These are phyloP conservation scores for Phellopilus nigrolimitatus DNA, from an alignment of 1,284 basidiomycete species.

Conservation along the genomic window DNA sequence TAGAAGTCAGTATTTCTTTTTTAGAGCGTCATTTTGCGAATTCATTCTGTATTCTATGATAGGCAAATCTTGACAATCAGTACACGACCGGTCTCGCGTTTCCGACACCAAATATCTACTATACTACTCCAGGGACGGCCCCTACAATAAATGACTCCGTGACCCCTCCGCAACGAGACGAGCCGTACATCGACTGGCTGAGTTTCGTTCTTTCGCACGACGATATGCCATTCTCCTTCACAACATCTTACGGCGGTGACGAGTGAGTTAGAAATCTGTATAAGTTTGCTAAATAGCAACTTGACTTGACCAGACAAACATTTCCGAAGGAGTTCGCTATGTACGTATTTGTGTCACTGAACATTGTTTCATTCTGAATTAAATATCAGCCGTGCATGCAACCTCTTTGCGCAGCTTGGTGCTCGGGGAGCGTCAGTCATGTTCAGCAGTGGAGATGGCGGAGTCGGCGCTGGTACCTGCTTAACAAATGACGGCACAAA, in stretches of 20 bases:
- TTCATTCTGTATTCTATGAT: background rate
- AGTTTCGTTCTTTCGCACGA: conserved; percentile 20
- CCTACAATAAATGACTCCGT: conserved; percentile 28
- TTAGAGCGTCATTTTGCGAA: conserved; percentile 19
- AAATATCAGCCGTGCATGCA: conserved; percentile 35
- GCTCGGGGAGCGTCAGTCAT: conserved; percentile 40
- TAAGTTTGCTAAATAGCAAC: conserved; percentile 22
- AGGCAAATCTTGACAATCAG: conserved; percentile 32
- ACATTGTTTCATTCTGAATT: conserved; percentile 20
- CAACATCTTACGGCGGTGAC: conserved; percentile 28
- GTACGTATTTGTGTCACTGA: conserved; percentile 28
- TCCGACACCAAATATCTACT: conserved; percentile 30
- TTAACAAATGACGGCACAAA: conserved; percentile 37
- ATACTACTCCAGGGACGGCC: conserved; percentile 25
- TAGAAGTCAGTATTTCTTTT: conserved; percentile 21
- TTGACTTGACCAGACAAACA: conserved; percentile 14
- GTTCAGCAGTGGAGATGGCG: conserved; percentile 40
- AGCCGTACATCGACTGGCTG: conserved; percentile 31
- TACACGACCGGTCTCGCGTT: conserved; percentile 26
- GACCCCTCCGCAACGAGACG: conserved; percentile 32
- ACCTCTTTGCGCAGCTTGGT: conserved; percentile 41
- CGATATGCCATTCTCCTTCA: conserved; percentile 23
- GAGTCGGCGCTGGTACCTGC: conserved; percentile 36
- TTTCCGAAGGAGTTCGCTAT: conserved; percentile 24
- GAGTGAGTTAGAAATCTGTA: conserved; percentile 20